Evolutionary conservation across 768 basidiomycete genomes (phyloP).

Genomic region (Mycena sanguinolenta): DNA sequence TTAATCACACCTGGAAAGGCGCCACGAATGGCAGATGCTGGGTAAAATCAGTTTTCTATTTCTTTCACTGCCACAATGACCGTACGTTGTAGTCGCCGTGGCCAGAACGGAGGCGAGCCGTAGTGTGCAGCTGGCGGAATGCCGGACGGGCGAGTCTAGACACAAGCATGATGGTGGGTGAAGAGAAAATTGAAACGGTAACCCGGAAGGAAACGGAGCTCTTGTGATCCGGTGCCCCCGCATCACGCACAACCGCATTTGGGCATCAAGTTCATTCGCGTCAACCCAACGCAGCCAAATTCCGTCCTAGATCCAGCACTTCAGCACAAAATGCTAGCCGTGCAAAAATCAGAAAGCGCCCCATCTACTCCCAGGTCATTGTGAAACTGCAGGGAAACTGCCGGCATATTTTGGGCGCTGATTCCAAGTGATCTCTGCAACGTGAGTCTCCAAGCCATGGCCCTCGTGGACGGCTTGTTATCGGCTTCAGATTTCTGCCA

Average conservation of each 20-base stretch:
- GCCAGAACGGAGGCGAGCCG: slow-evolving; percentile 58
- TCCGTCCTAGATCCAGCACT: neutral
- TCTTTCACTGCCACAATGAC: slow-evolving; percentile 3
- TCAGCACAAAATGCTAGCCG: neutral
- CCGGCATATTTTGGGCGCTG: slow-evolving; percentile 25
- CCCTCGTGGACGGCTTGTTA: neutral
- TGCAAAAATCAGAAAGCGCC: neutral
- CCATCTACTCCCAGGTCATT: slow-evolving; percentile 19
- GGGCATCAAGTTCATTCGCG: neutral
- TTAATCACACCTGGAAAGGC: slow-evolving; percentile 50
- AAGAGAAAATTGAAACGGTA: neutral
- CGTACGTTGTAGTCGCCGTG: slow-evolving; percentile 73
- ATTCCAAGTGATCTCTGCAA: neutral
- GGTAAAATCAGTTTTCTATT: slow-evolving; percentile 26
- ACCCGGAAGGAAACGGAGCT: neutral
- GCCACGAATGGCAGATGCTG: slow-evolving; percentile 71
- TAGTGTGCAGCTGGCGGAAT: slow-evolving; percentile 53
- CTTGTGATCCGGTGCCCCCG: neutral
- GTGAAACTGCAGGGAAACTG: slow-evolving; percentile 29
- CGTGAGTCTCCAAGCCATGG: neutral
- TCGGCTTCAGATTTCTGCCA: neutral
- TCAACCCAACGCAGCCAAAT: neutral
- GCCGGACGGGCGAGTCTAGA: slow-evolving; percentile 56
- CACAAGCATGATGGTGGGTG: slow-evolving; percentile 49
- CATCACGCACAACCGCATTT: neutral